Conservation (phyloP, 306 rosid genomes). For the Vigna unguiculata region DNA sequence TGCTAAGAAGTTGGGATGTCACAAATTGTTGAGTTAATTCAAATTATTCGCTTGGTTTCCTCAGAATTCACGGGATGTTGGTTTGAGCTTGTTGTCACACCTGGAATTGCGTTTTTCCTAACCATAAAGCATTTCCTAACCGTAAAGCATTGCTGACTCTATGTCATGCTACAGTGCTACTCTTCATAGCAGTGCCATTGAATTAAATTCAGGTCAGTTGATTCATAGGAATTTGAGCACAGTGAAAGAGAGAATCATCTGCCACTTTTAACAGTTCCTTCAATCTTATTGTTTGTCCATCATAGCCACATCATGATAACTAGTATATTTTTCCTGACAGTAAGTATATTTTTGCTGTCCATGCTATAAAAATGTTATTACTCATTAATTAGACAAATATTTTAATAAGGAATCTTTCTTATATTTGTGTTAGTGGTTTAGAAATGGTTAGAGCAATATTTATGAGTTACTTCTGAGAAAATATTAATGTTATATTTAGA, state of each 20-base stretch:
- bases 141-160: not conserved
- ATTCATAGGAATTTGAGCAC: not conserved
- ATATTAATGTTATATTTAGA: too few relatives aligned
- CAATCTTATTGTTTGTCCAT: not conserved
- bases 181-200: not conserved
- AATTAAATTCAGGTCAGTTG: not conserved
- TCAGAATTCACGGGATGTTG: not conserved
- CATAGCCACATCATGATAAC: not conserved
- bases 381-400: too few relatives aligned
- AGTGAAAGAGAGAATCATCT: not conserved
- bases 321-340: too few relatives aligned
- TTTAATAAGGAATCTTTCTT: too few relatives aligned
- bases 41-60: not conserved
- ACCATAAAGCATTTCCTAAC: not conserved
- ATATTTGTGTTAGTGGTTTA: too few relatives aligned
- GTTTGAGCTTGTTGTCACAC: not conserved
- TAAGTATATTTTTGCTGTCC: too few relatives aligned
- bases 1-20: conserved; percentile 90
- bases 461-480: too few relatives aligned
- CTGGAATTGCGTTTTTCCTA: conserved; percentile 13
- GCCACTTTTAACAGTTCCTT: not conserved
- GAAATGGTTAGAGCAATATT: too few relatives aligned
- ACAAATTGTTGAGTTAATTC: conserved; percentile 50
- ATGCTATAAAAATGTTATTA: too few relatives aligned
- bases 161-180: not conserved